Evolutionary conservation across 305 asterid genomes (phyloP).

Genomic region (Fraxinus angustifolia): DNA sequence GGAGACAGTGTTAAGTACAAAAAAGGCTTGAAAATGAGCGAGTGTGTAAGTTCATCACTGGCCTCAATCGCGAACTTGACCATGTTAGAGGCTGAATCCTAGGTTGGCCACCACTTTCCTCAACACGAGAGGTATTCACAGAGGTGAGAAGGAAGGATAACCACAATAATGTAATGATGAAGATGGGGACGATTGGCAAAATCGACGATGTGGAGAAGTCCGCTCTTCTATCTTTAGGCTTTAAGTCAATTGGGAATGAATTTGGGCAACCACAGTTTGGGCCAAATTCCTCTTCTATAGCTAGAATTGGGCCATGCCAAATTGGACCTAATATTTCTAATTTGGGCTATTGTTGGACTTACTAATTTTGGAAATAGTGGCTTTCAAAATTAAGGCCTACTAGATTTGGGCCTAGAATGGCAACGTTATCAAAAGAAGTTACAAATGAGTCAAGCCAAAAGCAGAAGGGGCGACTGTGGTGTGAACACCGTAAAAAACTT

Average conservation of each 20-base stretch:
- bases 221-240: not conserved
- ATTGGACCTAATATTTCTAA: not conserved
- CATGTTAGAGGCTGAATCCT: not conserved
- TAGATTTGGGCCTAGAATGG: not conserved
- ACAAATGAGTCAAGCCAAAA: not conserved
- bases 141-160: too few species aligned
- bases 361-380: not conserved
- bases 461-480: not conserved
- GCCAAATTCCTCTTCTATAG: not conserved
- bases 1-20: not conserved
- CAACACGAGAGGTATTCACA: too few species aligned
- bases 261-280: not conserved
- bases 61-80: not conserved
- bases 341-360: not conserved
- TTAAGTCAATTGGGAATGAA: not conserved
- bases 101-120: not conserved
- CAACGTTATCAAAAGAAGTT: not conserved
- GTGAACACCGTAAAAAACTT: not conserved
- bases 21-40: too few species aligned
- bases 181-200: not conserved
- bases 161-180: not conserved
- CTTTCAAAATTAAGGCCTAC: not conserved
- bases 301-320: not conserved
- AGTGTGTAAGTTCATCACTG: not conserved
- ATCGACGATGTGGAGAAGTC: not conserved